Percentiles rank a stretch among this genome's conserved stretches.
Conservation (phyloP, 106 monocot genomes). For the Acorus calamus region DNA sequence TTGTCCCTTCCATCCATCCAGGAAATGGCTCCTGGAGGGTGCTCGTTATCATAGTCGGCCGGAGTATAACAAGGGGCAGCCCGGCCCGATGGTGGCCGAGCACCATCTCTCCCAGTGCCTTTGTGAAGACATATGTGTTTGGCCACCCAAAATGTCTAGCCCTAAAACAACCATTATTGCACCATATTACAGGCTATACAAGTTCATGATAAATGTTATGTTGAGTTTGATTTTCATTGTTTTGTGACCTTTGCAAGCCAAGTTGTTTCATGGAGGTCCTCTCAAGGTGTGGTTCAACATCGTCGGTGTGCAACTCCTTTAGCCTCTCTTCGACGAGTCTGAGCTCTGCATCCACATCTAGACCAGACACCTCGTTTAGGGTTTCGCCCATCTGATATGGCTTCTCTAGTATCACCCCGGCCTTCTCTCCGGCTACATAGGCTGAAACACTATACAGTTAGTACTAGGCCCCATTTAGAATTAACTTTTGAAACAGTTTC, state of each 20-base stretch:
- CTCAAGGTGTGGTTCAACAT: slow-evolving; percentile 12
- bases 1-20: slow-evolving; percentile 73
- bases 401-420: slow-evolving; percentile 50
- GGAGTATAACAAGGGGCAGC: slow-evolving; percentile 50
- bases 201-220: background rate
- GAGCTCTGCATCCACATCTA: slow-evolving; percentile 54
- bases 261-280: slow-evolving; percentile 48
- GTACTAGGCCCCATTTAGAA: too few species aligned
- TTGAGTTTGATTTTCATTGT: too few species aligned
- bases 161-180: slow-evolving; percentile 11
- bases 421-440: slow-evolving; percentile 42
- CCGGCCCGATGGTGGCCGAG: slow-evolving; percentile 44
- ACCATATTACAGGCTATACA: background rate
- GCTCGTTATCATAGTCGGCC: slow-evolving; percentile 77
- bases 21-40: slow-evolving; percentile 55
- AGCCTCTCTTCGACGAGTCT: slow-evolving; percentile 29
- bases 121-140: slow-evolving; percentile 81
- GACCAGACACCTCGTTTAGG: slow-evolving; percentile 13
- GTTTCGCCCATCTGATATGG: slow-evolving; percentile 36
- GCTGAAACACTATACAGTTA: slow-evolving; percentile 24
- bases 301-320: slow-evolving; percentile 9
- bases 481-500: too few species aligned
- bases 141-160: slow-evolving; percentile 67
- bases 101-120: slow-evolving; percentile 79
- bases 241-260: slow-evolving; percentile 35